Evolutionary conservation across 2,329 filamentous ascomycete species (phyloP).

Genomic region (Chrysoporthe deuterocubensis): DNA sequence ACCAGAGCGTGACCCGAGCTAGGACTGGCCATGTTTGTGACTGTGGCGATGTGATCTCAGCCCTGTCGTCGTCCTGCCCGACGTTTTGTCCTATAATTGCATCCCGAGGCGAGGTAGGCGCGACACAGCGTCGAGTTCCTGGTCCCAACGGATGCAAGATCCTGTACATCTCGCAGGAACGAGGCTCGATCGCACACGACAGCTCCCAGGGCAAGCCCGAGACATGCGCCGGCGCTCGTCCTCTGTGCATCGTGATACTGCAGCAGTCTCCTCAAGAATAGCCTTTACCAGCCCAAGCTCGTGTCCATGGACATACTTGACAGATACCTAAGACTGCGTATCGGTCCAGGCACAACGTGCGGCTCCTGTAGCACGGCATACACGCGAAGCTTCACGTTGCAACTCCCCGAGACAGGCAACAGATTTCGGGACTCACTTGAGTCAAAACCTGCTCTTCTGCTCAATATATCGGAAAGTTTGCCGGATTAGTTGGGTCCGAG

Average conservation of each 20-base stretch:
- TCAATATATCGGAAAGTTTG: not conserved
- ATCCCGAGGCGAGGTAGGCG: not conserved
- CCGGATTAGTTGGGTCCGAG: not conserved
- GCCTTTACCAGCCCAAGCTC: not conserved
- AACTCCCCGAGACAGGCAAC: not conserved
- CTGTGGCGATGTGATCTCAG: not conserved
- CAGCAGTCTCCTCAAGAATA: not conserved
- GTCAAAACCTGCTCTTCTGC: not conserved
- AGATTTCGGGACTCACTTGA: conserved; percentile 1
- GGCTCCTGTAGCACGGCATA: conserved; percentile 18
- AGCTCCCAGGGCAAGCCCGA: conserved; percentile 5
- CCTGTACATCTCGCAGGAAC: conserved; percentile 20
- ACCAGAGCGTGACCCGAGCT: not conserved
- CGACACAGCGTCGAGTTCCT: not conserved
- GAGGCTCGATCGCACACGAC: conserved; percentile 13
- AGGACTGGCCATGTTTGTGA: not conserved
- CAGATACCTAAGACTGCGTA: not conserved
- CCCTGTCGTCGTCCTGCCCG: not conserved
- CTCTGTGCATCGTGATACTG: conserved; percentile 11
- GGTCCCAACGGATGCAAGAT: conserved; percentile 7
- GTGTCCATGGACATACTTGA: not conserved
- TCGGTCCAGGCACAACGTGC: conserved; percentile 1
- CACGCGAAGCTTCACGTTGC: conserved; percentile 1
- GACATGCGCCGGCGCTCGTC: not conserved
- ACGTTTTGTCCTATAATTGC: not conserved